Base-by-base conservation (phyloP, 1,284 basidiomycete genomes). In the Lignosus rhinocerotis region DNA sequence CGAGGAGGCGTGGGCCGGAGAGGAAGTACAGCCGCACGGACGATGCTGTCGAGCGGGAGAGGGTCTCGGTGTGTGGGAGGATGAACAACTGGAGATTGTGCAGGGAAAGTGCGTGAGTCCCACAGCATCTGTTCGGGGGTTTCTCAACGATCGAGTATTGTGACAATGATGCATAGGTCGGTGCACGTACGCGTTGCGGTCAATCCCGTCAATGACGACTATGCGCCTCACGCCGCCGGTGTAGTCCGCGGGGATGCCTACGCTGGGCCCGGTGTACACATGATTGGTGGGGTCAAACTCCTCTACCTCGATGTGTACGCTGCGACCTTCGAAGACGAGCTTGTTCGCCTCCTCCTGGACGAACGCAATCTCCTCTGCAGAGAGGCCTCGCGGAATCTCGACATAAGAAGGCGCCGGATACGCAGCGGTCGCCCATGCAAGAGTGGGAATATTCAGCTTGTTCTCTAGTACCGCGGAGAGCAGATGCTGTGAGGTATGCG, bases 401-500 rank as follows among this genome's bases (percentile, higher is more conserved):
- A 94, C 80, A 69, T 94, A 94, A 63, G 81, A 86, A 0, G 87
- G 88, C 54, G 78, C 72, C 5, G 88, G 87, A 59, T 80, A 84
- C 16, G 80, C 76, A 0, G 90, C 90, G 43, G 91, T 76, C 16
- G 91, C 88, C 93, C 93, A 95, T 0, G 90, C 90, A 8, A 94
- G 80, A 0, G 94, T 95, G 10, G 86, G 86, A n/a, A 94, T 79
- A 41, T 81, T 73, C 45, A 89, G 76, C 8, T 77, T 76, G 8
- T 79, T 79, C 69, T 95, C 92, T 3, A 94, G 78, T 7, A 94
- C 78, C 0, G 93, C 92, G 3, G 92, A 94, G 33, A 95, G 82
- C 45, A 94, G 80, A 67, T 94, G 92, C 70, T 94, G 92, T 0
- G 85, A 87, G 0, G 91, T 93, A 69, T 93, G 90, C 79, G 92